A percentile compares a stretch with the other conserved stretches of the same genome.
Evolutionary conservation across 805 yeast genomes (phyloP).

Genomic region (Candida multigemmis): DNA sequence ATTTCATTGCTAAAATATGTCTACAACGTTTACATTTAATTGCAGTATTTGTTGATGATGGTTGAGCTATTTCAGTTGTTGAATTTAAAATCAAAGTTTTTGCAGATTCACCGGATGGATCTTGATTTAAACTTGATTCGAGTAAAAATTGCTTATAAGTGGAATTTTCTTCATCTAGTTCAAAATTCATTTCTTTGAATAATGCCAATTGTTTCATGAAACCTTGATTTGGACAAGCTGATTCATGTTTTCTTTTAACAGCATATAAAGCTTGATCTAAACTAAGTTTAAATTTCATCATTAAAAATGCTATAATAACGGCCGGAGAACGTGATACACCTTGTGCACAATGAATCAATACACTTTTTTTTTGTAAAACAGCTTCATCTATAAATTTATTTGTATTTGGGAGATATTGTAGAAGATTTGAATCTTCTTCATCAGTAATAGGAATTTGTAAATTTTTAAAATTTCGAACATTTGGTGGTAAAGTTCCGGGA

Average conservation of each 20-base stretch:
- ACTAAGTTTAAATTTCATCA: conserved; percentile 45
- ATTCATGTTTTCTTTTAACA: conserved; percentile 52
- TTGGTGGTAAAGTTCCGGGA: conserved; percentile 51
- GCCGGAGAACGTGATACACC: conserved; percentile 43
- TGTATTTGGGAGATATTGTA: conserved; percentile 51
- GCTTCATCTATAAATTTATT: conserved; percentile 47
- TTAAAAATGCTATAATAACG: conserved; percentile 37
- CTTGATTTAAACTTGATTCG: conserved; percentile 16
- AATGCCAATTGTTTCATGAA: conserved; percentile 66
- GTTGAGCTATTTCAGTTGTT: conserved; percentile 8
- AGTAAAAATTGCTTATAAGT: conserved; percentile 17
- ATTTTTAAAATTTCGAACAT: conserved; percentile 34
- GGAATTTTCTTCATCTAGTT: conserved; percentile 12
- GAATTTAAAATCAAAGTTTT: conserved; percentile 9
- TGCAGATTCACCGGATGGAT: conserved; percentile 33
- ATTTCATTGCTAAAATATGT: conserved; percentile 52
- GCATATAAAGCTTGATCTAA: conserved; percentile 64
- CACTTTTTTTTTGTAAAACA: conserved; percentile 29
- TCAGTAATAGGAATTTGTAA: conserved; percentile 69
- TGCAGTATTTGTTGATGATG: conserved; percentile 14
- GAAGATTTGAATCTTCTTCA: conserved; percentile 54
- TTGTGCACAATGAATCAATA: conserved; percentile 44
- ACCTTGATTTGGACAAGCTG: conserved; percentile 63
- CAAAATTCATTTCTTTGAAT: conserved; percentile 34
- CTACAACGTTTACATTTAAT: conserved; percentile 83